Percentiles rank a stretch among this genome's conserved stretches.
These are phyloP conservation scores for Zygosaccharomyces sapae DNA, from an alignment of 1,139 yeast genomes.

Conservation along the genomic window DNA sequence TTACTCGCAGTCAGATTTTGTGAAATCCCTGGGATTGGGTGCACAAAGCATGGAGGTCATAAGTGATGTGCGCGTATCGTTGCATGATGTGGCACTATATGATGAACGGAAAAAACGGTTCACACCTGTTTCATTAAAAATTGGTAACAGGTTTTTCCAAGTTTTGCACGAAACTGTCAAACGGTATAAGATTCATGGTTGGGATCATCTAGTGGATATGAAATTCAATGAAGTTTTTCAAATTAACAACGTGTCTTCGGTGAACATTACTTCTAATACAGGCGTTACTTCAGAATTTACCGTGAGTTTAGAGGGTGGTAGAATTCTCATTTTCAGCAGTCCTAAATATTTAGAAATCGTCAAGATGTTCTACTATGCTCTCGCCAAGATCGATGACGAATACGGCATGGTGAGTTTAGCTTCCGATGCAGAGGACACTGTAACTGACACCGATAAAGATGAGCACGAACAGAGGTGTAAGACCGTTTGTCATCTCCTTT, in stretches of 20 bases:
- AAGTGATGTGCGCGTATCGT: constrained; percentile 54
- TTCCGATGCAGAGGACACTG: constrained; percentile 1
- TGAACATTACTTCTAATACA: constrained; percentile 49
- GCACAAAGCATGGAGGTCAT: constrained; percentile 38
- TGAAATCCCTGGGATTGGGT: constrained; percentile 50
- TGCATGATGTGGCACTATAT: constrained; percentile 39
- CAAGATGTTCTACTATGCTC: constrained; percentile 63
- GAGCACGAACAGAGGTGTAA: constrained; percentile 24
- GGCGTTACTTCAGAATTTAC: constrained; percentile 57
- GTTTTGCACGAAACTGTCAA: constrained; percentile 43
- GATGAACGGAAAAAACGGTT: constrained; percentile 42
- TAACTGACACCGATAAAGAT: constrained; percentile 8
- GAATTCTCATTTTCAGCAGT: constrained; percentile 51
- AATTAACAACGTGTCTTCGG: constrained; percentile 49
- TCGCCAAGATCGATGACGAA: constrained; percentile 45
- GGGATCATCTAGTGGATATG: constrained; percentile 22
- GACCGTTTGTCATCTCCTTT: constrained; percentile 52
- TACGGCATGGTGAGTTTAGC: constrained; percentile 25
- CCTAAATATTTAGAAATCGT: constrained; percentile 63
- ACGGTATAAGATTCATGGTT: constrained; percentile 38
- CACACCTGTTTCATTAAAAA: constrained; percentile 56
- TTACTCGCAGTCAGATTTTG: constrained; percentile 47
- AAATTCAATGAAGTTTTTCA: constrained; percentile 53
- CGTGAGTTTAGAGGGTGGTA: constrained; percentile 46
- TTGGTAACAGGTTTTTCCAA: constrained; percentile 70